phyloP scores from a whole-genome alignment of 2,329 filamentous ascomycete species.

The Diaporthe vexans region DNA sequence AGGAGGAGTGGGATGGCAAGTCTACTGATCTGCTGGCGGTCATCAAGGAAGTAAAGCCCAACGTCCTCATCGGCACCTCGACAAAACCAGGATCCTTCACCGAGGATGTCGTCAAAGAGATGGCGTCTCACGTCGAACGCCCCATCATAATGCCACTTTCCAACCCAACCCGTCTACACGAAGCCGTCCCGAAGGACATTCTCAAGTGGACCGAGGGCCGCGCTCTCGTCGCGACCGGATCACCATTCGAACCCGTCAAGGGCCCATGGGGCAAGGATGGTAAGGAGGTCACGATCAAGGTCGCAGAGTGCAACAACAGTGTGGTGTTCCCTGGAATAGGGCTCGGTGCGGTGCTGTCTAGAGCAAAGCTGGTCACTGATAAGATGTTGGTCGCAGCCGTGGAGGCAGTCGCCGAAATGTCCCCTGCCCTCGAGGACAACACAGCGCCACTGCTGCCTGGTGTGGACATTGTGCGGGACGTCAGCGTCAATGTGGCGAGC shows the following conservation, averaged over 20 bases:
- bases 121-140: slow-evolving; percentile 79
- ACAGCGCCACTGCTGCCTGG: slow-evolving; percentile 80
- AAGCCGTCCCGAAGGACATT: slow-evolving; percentile 83
- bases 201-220: slow-evolving; percentile 83
- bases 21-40: slow-evolving; percentile 74
- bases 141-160: slow-evolving; percentile 88
- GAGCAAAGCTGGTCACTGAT: slow-evolving; percentile 77
- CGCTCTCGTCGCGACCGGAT: slow-evolving; percentile 85
- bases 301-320: slow-evolving; percentile 90
- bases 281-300: slow-evolving; percentile 58
- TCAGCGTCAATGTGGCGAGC: slow-evolving; percentile 83
- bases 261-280: slow-evolving; percentile 66
- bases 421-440: slow-evolving; percentile 76
- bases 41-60: slow-evolving; percentile 79
- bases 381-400: slow-evolving; percentile 87
- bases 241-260: slow-evolving; percentile 82
- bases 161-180: slow-evolving; percentile 87
- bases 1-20: slow-evolving; percentile 73
- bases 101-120: slow-evolving; percentile 78
- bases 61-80: slow-evolving; percentile 87
- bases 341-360: slow-evolving; percentile 80
- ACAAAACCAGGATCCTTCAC: slow-evolving; percentile 84
- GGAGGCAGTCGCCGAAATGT: slow-evolving; percentile 77
- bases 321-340: slow-evolving; percentile 90
- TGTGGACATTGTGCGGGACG: slow-evolving; percentile 78